Base-by-base conservation (phyloP, 2,329 filamentous ascomycete species). In the Microdochium bolleyi region DNA sequence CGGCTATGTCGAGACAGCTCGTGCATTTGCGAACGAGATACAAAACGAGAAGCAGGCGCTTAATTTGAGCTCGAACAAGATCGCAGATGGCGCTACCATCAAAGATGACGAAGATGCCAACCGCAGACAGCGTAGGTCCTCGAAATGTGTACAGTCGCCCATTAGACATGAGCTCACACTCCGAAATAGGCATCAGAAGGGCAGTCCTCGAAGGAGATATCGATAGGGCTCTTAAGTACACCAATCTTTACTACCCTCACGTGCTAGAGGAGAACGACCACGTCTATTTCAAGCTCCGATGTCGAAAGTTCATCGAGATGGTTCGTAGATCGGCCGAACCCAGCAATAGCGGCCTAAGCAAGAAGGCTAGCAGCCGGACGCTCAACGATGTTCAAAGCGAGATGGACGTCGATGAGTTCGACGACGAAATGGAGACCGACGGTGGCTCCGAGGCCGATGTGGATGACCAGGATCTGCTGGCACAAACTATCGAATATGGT, bases 261-360 rank as follows among this genome's bases (percentile, higher is more conserved):
- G 90, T 97, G 1, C 78, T 99, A 19, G 77, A 82, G 49, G 81
- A 89, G 22, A 90, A 96, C 62, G 83, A 89, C 52, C 83, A 90
- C 52, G 90, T 96, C 16, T 85, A 92, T 65, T 97, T 99, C 70
- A 87, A 85, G 54, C 75, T 99, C 49, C 83, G 87, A 59, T 96
- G 92, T 65, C 84, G 91, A 55, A 95, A 94, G 65, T 96, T 97
- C 67, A 86, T 97, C 55, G 94, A 99, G 68, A 92, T 99, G 86
- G 90, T 95, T 61, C 82, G 88, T 41, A 81, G 79, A 54, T 85
- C 84, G 34, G 84, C 85, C 2, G 87, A 92, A 59, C 69, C 87
- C 19, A 78, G 77, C 61, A 78, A 75, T 24, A 70, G 70, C 32
- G 70, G 75, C 50, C 72, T 74, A 57, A 66, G 75, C 48, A 76